Conservation (phyloP, 345 rosid species). For the Theobroma cacao region DNA sequence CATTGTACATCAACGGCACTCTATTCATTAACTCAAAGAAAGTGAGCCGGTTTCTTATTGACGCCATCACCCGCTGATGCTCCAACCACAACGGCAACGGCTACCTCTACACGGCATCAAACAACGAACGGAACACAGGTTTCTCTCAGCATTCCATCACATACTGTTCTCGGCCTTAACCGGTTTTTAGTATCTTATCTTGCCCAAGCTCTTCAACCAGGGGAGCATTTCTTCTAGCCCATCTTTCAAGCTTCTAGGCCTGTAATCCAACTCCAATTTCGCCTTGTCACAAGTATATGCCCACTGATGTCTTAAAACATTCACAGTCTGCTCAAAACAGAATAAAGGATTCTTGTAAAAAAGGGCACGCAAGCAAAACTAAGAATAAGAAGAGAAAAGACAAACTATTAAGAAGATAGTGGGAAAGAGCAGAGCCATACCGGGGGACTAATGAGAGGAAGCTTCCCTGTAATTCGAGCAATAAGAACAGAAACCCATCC, state of each 20-base stretch:
- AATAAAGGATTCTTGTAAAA: not conserved
- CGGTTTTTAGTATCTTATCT: conserved; percentile 49
- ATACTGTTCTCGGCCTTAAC: not conserved
- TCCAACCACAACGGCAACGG: too few relatives aligned
- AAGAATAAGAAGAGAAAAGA: not conserved
- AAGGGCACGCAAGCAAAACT: not conserved
- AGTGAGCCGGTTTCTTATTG: not conserved
- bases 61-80: not conserved
- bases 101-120: not conserved
- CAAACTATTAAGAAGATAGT: not conserved
- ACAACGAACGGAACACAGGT: not conserved
- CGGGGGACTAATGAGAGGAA: conserved; percentile 84
- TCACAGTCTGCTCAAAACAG: conserved; percentile 53
- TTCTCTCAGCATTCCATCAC: not conserved
- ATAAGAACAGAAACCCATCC: conserved; percentile 69
- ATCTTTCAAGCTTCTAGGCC: conserved; percentile 74
- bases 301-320: conserved; percentile 80
- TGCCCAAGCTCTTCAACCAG: conserved; percentile 73
- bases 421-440: conserved; percentile 42
- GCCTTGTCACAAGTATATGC: conserved; percentile 88
- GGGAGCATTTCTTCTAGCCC: conserved; percentile 76
- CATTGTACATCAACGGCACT: not conserved
- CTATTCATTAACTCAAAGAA: not conserved
- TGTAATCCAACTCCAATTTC: conserved; percentile 67
- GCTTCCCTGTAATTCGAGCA: conserved; percentile 74